phyloP scores from a whole-genome alignment of 768 basidiomycete species.

The Imleria badia region DNA sequence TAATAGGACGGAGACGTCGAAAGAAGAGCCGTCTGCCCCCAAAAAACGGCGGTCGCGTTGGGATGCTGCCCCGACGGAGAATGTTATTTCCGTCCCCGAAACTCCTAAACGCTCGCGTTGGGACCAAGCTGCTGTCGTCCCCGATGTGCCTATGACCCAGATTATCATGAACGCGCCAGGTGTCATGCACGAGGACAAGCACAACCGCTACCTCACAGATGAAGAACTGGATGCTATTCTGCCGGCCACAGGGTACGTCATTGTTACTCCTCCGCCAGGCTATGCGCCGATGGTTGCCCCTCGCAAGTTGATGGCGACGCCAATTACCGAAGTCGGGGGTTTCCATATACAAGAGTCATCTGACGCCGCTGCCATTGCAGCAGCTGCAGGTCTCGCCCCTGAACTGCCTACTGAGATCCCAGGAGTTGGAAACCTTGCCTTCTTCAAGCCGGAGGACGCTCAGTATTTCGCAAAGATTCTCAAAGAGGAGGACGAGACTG shows the following conservation, averaged over 20 bases:
- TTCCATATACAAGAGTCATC: constrained; percentile 98
- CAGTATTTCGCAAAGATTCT: constrained; percentile 97
- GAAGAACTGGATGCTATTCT: constrained; percentile 93
- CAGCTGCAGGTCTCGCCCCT: constrained; percentile 88
- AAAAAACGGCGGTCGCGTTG: constrained; percentile 95
- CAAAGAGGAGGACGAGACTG: constrained; percentile 93
- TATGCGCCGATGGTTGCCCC: constrained; percentile 78
- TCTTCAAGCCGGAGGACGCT: constrained; percentile 98
- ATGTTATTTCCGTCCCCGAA: constrained; percentile 44
- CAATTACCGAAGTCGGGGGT: constrained; percentile 63
- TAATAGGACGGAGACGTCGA: constrained; percentile 61
- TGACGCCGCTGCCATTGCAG: constrained; percentile 83
- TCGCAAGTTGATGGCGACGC: constrained; percentile 59
- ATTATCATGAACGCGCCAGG: constrained; percentile 88
- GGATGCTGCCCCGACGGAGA: constrained; percentile 90
- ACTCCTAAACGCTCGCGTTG: constrained; percentile 91
- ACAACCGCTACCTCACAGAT: constrained; percentile 93
- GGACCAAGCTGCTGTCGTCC: constrained; percentile 87
- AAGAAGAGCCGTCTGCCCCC: constrained; percentile 74
- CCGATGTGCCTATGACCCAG: constrained; percentile 68
- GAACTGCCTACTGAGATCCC: constrained; percentile 97
- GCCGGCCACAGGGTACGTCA: constrained; percentile 81
- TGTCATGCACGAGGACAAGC: constrained; percentile 88
- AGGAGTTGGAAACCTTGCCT: constrained; percentile 93
- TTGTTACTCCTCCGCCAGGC: constrained; percentile 92